A percentile compares a stretch with the other conserved stretches of the same genome.
phyloP scores from a whole-genome alignment of 2,329 filamentous ascomycete species.

The Arachnomyces sp. region DNA sequence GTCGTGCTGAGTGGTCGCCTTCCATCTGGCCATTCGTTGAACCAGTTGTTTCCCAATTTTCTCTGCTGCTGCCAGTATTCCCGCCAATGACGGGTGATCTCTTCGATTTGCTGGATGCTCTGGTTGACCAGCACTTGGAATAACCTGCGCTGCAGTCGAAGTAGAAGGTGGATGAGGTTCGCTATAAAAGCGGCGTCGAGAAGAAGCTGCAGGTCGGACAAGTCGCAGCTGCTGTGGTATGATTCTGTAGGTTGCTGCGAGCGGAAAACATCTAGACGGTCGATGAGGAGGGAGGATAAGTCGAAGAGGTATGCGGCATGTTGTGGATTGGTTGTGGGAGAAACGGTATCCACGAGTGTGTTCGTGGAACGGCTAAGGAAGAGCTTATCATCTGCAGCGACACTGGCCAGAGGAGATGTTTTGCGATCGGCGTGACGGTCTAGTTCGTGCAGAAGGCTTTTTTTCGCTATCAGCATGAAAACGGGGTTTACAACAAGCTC shows the following conservation, averaged over 20 bases:
- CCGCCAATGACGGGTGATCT: slow-evolving; percentile 1
- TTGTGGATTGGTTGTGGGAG: slow-evolving; percentile 1
- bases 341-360: background rate
- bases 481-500: background rate
- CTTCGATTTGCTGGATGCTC: slow-evolving; percentile 3
- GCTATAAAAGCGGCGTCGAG: slow-evolving; percentile 1
- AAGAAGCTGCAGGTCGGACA: background rate
- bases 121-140: slow-evolving; percentile 1
- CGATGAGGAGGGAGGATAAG: slow-evolving; percentile 1
- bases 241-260: background rate
- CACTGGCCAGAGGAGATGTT: background rate
- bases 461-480: background rate
- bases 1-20: slow-evolving; percentile 32
- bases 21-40: slow-evolving; percentile 34
- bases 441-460: background rate
- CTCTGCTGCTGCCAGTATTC: slow-evolving; percentile 2
- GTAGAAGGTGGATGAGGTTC: slow-evolving; percentile 5
- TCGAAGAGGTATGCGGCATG: slow-evolving; percentile 4
- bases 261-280: slow-evolving; percentile 1
- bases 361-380: background rate
- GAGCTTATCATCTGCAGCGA: slow-evolving; percentile 3
- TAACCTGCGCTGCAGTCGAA: slow-evolving; percentile 2
- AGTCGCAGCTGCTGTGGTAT: background rate
- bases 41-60: slow-evolving; percentile 13
- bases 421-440: background rate